Percentiles rank a stretch among this genome's conserved stretches.
Conservation (phyloP, 441 rosid species). For the Omphalea diandra region DNA sequence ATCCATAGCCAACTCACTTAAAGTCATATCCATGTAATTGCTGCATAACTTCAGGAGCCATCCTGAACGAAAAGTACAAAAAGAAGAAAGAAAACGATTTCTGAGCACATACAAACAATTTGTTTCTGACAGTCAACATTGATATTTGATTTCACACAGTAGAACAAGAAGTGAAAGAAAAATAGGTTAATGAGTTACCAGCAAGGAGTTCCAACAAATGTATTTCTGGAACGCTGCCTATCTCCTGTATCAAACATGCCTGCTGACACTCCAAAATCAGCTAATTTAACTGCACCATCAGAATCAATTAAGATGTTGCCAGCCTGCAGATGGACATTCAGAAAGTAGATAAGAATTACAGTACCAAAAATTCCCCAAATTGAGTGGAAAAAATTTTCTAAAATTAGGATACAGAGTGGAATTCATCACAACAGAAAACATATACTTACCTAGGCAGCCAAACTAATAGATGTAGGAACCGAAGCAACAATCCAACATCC, state of each 20-base stretch:
- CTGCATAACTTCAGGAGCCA: conserved; percentile 99
- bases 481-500: neutral
- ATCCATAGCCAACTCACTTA: conserved; percentile 57
- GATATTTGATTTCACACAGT: neutral
- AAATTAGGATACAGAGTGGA: too few species aligned
- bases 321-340: conserved; percentile 56
- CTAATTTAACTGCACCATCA: conserved; percentile 82
- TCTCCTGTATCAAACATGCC: conserved; percentile 99
- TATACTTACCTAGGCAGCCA: neutral
- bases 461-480: neutral
- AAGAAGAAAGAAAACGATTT: conserved; percentile 16
- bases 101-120: conserved; percentile 9
- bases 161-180: conserved; percentile 5
- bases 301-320: conserved; percentile 84
- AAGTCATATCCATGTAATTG: conserved; percentile 98
- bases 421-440: neutral
- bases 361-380: conserved; percentile 6
- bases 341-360: conserved; percentile 21
- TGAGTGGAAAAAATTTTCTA: neutral
- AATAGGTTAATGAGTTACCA: conserved; percentile 52
- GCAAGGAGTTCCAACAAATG: conserved; percentile 99
- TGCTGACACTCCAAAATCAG: conserved; percentile 97
- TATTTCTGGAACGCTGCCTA: conserved; percentile 93
- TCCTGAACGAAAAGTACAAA: conserved; percentile 51
- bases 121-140: neutral